phyloP scores from a whole-genome alignment of 768 basidiomycete species.

The Cantharellus anzutake region DNA sequence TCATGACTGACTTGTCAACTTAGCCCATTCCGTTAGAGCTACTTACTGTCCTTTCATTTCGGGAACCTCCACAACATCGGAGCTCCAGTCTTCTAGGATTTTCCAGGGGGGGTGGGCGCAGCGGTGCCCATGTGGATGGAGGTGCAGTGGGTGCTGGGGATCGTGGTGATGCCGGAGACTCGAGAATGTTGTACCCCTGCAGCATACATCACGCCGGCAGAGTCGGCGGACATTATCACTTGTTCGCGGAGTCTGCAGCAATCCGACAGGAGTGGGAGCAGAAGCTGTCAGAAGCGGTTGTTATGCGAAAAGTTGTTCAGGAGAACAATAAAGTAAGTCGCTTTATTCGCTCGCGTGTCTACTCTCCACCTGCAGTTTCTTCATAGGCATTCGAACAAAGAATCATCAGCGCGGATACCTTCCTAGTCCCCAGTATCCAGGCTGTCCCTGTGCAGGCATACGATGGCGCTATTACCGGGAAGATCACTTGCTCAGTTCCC shows the following conservation, averaged over 20 bases:
- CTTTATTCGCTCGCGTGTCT: neutral
- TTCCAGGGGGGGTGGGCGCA: constrained; percentile 29
- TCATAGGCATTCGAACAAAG: constrained; percentile 72
- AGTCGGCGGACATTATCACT: constrained; percentile 64
- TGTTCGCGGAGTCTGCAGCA: constrained; percentile 69
- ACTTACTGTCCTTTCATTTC: constrained; percentile 67
- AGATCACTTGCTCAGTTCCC: constrained; percentile 88
- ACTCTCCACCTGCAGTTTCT: neutral
- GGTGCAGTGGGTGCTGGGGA: constrained; percentile 14
- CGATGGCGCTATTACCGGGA: constrained; percentile 32
- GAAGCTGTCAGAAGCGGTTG: constrained; percentile 77
- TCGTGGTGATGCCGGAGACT: constrained; percentile 24
- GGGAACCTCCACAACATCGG: constrained; percentile 59
- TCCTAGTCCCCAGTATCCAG: constrained; percentile 52
- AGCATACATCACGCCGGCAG: constrained; percentile 80
- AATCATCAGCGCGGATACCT: constrained; percentile 75
- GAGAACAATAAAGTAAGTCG: constrained; percentile 58
- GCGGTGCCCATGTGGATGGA: constrained; percentile 13
- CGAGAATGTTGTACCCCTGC: constrained; percentile 68
- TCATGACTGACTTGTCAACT: neutral
- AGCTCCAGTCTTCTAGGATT: constrained; percentile 52
- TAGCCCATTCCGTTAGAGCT: constrained; percentile 90
- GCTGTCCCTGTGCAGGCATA: constrained; percentile 14
- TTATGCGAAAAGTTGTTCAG: constrained; percentile 65
- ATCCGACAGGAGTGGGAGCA: constrained; percentile 73